A percentile compares a stretch with the other conserved stretches of the same genome.
phyloP scores from a whole-genome alignment of 2,329 filamentous ascomycete genomes.

The Paracorniculantispora psalliotae region DNA sequence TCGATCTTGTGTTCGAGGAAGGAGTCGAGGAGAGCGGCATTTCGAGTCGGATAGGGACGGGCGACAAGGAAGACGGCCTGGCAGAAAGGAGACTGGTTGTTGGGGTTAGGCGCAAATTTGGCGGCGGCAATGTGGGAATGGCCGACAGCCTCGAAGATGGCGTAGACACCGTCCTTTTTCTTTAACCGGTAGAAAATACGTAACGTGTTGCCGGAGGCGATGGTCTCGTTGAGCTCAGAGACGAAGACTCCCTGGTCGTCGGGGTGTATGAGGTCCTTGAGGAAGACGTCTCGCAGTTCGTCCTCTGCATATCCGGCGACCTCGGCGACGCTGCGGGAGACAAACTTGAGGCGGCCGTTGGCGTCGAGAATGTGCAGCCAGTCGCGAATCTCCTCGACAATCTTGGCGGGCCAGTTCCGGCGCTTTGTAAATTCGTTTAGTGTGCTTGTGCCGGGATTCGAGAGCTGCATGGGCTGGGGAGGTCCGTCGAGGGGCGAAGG shows the following conservation, averaged over 20 bases:
- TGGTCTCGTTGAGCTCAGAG: slow-evolving; percentile 83
- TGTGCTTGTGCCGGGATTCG: slow-evolving; percentile 34
- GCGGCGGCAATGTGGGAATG: slow-evolving; percentile 81
- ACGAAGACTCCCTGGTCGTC: slow-evolving; percentile 81
- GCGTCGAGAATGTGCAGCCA: slow-evolving; percentile 82
- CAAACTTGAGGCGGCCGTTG: slow-evolving; percentile 77
- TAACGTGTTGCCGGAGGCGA: slow-evolving; percentile 72
- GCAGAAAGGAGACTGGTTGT: slow-evolving; percentile 66
- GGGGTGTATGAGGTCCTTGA: slow-evolving; percentile 78
- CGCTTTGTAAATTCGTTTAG: slow-evolving; percentile 57
- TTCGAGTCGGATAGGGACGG: slow-evolving; percentile 83
- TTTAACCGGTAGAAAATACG: slow-evolving; percentile 85
- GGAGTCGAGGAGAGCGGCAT: slow-evolving; percentile 78
- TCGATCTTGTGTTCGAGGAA: slow-evolving; percentile 97
- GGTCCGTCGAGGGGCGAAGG: slow-evolving; percentile 37
- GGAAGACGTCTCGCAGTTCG: slow-evolving; percentile 68
- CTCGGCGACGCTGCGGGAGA: slow-evolving; percentile 70
- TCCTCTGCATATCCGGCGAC: slow-evolving; percentile 71
- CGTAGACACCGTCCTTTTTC: slow-evolving; percentile 64
- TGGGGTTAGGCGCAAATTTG: slow-evolving; percentile 56
- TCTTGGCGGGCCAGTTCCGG: slow-evolving; percentile 78
- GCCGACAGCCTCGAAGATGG: slow-evolving; percentile 86
- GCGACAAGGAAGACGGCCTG: slow-evolving; percentile 93
- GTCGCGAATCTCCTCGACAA: slow-evolving; percentile 86
- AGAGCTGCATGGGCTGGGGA: slow-evolving; percentile 20